A percentile compares a stretch with the other conserved stretches of the same genome.
These are phyloP conservation scores for Arachnomyces sp. DNA, from an alignment of 2,329 filamentous ascomycete species.

Conservation along the genomic window DNA sequence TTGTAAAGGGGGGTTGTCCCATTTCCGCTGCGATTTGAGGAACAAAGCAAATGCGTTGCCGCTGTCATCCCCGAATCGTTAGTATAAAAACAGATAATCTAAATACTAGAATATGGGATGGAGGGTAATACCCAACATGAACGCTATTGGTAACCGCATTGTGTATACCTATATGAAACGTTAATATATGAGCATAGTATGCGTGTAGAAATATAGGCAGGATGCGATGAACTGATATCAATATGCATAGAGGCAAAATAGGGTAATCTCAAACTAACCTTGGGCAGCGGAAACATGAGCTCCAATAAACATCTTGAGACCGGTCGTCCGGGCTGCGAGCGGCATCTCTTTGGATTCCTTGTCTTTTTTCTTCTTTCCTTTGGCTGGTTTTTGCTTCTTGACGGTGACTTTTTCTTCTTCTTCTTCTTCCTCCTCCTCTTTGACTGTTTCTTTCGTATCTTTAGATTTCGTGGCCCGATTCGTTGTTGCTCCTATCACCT, in stretches of 20 bases:
- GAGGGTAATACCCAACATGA: conserved; percentile 55
- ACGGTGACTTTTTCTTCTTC: conserved; percentile 13
- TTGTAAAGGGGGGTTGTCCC: conserved; percentile 72
- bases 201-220: too few relatives aligned
- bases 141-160: conserved; percentile 73
- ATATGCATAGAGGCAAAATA: conserved; percentile 6
- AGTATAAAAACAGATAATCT: neutral
- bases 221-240: too few relatives aligned
- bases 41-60: conserved; percentile 93
- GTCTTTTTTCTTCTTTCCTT: conserved; percentile 48
- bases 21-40: conserved; percentile 93
- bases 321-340: conserved; percentile 60
- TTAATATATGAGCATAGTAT: conserved; percentile 11
- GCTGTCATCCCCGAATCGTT: conserved; percentile 32
- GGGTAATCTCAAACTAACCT: conserved; percentile 47
- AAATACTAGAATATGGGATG: neutral
- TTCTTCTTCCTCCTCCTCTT: conserved; percentile 14
- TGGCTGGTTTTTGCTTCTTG: conserved; percentile 24
- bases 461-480: neutral
- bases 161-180: conserved; percentile 60
- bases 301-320: conserved; percentile 75
- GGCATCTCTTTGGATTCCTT: conserved; percentile 52
- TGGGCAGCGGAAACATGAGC: conserved; percentile 88
- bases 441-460: conserved; percentile 9
- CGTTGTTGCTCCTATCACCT: conserved; percentile 3